Conservation (phyloP, 2,329 filamentous ascomycete genomes). For the Paracamarosporium sp. region DNA sequence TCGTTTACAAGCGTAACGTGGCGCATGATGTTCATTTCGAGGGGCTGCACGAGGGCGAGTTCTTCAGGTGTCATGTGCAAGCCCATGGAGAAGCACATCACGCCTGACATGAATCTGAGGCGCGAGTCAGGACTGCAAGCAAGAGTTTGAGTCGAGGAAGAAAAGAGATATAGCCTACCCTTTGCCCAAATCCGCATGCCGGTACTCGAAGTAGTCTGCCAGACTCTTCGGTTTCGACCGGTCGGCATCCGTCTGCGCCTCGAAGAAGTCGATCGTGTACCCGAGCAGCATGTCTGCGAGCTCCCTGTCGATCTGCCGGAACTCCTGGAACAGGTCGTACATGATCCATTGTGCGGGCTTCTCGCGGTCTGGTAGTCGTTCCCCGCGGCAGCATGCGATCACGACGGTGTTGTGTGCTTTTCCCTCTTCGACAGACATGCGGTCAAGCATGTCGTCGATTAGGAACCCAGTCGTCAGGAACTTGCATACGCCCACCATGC, state of each 20-base stretch:
- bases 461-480: not conserved
- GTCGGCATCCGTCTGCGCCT: not conserved
- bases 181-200: constrained; percentile 3
- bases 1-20: constrained; percentile 5
- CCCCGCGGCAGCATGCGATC: not conserved
- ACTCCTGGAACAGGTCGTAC: constrained; percentile 1
- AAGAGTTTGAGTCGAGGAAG: not conserved
- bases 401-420: not conserved
- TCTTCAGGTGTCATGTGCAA: not conserved
- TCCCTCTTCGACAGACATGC: constrained; percentile 1
- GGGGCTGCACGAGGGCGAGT: not conserved
- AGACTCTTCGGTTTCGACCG: not conserved
- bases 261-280: constrained; percentile 2
- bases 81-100: constrained; percentile 5
- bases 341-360: constrained; percentile 5
- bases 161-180: not conserved
- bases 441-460: constrained; percentile 3
- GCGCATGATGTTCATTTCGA: not conserved
- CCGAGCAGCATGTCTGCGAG: not conserved
- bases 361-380: constrained; percentile 1
- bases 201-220: constrained; percentile 3
- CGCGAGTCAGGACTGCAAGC: not conserved
- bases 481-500: not conserved
- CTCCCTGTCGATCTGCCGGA: not conserved
- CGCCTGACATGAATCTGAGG: not conserved